Percentiles rank a stretch among this genome's conserved stretches.
These are phyloP conservation scores for Pisolithus albus DNA, from an alignment of 768 basidiomycete species.

Conservation along the genomic window DNA sequence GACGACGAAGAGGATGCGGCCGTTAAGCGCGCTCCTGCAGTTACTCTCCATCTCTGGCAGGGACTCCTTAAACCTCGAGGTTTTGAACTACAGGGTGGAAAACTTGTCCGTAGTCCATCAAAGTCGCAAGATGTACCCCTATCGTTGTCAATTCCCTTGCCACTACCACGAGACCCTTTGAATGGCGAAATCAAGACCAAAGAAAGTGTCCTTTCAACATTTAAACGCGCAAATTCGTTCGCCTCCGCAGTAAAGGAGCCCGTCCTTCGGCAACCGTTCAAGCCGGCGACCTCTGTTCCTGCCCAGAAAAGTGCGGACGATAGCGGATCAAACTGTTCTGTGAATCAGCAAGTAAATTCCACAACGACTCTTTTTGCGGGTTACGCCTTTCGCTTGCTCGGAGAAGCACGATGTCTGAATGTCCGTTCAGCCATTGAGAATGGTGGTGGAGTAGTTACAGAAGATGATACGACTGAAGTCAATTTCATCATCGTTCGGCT, in stretches of 20 bases:
- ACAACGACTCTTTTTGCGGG: constrained; percentile 43
- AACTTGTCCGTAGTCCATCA: constrained; percentile 56
- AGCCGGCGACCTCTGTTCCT: constrained; percentile 31
- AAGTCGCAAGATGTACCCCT: constrained; percentile 32
- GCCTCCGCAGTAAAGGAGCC: constrained; percentile 30
- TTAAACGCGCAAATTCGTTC: constrained; percentile 62
- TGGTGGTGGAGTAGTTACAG: constrained; percentile 46
- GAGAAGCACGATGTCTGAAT: constrained; percentile 54
- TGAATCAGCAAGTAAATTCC: constrained; percentile 1
- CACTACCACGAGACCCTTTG: constrained; percentile 4
- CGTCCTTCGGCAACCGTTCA: constrained; percentile 38
- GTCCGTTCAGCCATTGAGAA: constrained; percentile 58
- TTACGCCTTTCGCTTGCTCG: constrained; percentile 50
- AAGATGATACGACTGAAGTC: constrained; percentile 42
- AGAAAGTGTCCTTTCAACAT: constrained; percentile 47
- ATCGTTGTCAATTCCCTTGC: constrained; percentile 11
- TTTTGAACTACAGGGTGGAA: constrained; percentile 50
- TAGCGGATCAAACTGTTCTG: constrained; percentile 3
- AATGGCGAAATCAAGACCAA: constrained; percentile 13
- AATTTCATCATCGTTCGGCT: constrained; percentile 68
- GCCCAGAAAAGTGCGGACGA: constrained; percentile 14
- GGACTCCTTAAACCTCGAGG: constrained; percentile 62
- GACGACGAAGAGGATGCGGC: constrained; percentile 52
- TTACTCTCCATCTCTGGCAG: constrained; percentile 66
- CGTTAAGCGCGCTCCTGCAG: constrained; percentile 51